phyloP scores from a whole-genome alignment of 2,329 filamentous ascomycete genomes.

The Macrophomina phaseolina region DNA sequence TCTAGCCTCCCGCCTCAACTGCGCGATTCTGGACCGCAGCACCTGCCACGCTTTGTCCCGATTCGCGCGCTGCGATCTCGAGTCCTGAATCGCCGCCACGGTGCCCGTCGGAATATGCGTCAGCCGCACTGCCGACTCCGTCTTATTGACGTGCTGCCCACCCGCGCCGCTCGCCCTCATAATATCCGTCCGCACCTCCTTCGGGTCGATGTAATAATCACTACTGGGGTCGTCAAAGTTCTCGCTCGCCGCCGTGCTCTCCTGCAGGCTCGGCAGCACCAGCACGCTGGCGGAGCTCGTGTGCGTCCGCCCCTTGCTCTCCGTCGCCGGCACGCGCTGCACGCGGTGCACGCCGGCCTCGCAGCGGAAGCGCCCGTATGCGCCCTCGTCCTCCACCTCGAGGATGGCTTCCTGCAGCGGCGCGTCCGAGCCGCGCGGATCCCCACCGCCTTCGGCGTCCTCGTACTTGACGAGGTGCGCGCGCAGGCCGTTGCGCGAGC shows the following conservation, averaged over 20 bases:
- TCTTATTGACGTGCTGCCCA: constrained; percentile 98
- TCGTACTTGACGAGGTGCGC: constrained; percentile 80
- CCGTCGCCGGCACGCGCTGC: constrained; percentile 89
- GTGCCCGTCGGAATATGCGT: constrained; percentile 89
- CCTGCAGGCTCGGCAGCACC: constrained; percentile 83
- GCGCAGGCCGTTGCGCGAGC: constrained; percentile 70
- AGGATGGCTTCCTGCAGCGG: constrained; percentile 87
- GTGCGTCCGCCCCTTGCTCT: constrained; percentile 88
- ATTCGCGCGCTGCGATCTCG: constrained; percentile 87
- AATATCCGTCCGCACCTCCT: constrained; percentile 82
- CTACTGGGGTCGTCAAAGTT: constrained; percentile 76
- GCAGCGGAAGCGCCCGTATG: constrained; percentile 80
- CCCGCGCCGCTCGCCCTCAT: constrained; percentile 93
- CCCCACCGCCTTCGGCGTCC: constrained; percentile 66
- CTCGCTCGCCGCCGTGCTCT: constrained; percentile 56
- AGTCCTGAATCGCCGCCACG: constrained; percentile 90
- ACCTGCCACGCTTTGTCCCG: constrained; percentile 86
- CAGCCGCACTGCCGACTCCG: constrained; percentile 90
- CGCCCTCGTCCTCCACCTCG: constrained; percentile 76
- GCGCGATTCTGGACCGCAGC: constrained; percentile 80
- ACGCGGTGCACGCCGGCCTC: constrained; percentile 96
- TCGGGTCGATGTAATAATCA: constrained; percentile 86
- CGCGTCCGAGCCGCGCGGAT: constrained; percentile 64
- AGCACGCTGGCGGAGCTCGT: constrained; percentile 92
- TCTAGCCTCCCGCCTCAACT: constrained; percentile 77